These are phyloP conservation scores for Musa acuminata DNA, from an alignment of 176 grass and related monocot genomes.

Conservation along the genomic window DNA sequence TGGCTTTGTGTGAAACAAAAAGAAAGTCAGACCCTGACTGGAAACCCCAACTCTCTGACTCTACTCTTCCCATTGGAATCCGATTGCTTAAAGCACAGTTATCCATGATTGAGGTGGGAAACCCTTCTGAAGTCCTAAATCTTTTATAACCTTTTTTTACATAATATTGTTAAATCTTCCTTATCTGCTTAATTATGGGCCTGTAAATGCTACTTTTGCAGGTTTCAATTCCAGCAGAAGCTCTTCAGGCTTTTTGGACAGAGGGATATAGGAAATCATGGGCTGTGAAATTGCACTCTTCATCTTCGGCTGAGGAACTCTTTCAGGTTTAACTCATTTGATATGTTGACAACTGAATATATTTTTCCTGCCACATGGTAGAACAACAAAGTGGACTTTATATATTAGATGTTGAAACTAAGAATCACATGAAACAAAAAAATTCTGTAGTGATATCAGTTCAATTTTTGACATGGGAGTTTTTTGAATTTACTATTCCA, in stretches of 20 bases:
- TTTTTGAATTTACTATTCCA: too few species aligned
- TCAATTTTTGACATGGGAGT: too few species aligned
- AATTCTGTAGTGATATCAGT: too few species aligned
- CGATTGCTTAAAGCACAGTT: constrained; percentile 71
- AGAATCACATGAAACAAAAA: too few species aligned
- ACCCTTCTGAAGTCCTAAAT: not conserved
- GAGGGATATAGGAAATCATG: constrained; percentile 83
- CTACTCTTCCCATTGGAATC: constrained; percentile 52
- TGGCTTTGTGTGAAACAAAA: constrained; percentile 54
- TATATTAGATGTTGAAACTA: not conserved
- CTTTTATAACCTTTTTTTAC: not conserved
- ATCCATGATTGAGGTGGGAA: constrained; percentile 57
- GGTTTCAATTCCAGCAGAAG: constrained; percentile 76
- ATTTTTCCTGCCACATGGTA: not conserved
- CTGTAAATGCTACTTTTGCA: constrained; percentile 22
- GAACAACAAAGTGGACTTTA: not conserved
- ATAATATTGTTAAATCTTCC: not conserved
- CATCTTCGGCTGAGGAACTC: constrained; percentile 47
- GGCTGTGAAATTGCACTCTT: constrained; percentile 60
- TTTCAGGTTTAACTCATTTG: constrained; percentile 47
- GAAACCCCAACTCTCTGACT: constrained; percentile 42
- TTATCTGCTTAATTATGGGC: constrained; percentile 10
- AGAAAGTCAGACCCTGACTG: constrained; percentile 45
- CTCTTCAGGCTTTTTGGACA: constrained; percentile 58
- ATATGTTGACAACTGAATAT: not conserved